A percentile compares a stretch with the other conserved stretches of the same genome.
Conservation (phyloP, 116 monocot species). For the Zostera marina region DNA sequence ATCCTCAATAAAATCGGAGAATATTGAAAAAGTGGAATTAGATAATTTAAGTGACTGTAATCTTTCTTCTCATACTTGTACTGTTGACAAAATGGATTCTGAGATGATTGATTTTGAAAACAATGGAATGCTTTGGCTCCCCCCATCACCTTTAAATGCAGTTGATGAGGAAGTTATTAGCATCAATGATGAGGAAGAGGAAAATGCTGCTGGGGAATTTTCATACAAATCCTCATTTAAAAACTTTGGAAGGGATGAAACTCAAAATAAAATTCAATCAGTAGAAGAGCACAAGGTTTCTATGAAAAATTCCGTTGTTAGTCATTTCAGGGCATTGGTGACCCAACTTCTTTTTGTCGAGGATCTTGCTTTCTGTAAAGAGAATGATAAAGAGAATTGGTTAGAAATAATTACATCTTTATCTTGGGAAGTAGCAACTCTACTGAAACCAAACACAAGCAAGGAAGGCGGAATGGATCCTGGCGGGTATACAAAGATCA, state of each 20-base stretch:
- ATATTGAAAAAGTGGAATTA: conserved; percentile 29
- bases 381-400: conserved; percentile 56
- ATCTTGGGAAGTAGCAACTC: conserved; percentile 91
- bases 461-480: conserved; percentile 93
- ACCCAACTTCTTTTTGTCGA: conserved; percentile 74
- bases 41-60: conserved; percentile 33
- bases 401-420: conserved; percentile 78
- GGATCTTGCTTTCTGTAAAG: conserved; percentile 49
- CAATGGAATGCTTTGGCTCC: conserved; percentile 68
- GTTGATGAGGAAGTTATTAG: conserved; percentile 50
- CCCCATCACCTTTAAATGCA: conserved; percentile 75
- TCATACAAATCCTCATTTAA: conserved; percentile 30
- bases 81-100: conserved; percentile 30
- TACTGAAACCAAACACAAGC: conserved; percentile 83
- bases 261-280: conserved; percentile 27
- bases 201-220: conserved; percentile 39
- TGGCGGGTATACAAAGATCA: conserved; percentile 81
- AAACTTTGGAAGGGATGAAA: conserved; percentile 57
- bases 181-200: conserved; percentile 45
- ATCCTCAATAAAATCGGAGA: conserved; percentile 20
- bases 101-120: conserved; percentile 81
- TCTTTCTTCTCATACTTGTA: conserved; percentile 56
- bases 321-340: conserved; percentile 86
- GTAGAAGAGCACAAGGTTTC: conserved; percentile 58
- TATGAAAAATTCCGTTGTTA: conserved; percentile 74